A percentile compares a stretch with the other conserved stretches of the same genome.
These are phyloP conservation scores for Claviceps sp. DNA, from an alignment of 2,329 filamentous ascomycete species.

Conservation along the genomic window DNA sequence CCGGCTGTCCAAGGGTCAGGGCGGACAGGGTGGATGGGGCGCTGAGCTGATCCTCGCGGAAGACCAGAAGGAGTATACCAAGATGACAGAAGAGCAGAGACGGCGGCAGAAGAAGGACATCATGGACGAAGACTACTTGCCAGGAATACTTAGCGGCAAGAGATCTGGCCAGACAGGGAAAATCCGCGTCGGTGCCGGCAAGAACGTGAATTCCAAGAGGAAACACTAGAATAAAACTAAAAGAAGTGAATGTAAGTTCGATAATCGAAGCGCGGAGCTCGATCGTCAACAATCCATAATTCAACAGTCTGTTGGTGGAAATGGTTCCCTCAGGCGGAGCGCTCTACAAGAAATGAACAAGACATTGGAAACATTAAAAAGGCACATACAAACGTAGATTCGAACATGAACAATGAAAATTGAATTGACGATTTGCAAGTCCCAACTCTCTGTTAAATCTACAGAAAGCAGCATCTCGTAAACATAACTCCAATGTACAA, in stretches of 20 bases:
- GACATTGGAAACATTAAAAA: too few species aligned
- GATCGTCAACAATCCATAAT: too few species aligned
- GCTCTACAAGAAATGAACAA: too few species aligned
- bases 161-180: conserved; percentile 50
- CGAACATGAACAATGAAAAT: too few species aligned
- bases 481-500: too few species aligned
- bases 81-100: conserved; percentile 48
- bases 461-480: too few species aligned
- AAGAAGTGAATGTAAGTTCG: neutral
- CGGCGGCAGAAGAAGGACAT: conserved; percentile 62
- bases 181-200: conserved; percentile 72
- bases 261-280: neutral
- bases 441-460: too few species aligned
- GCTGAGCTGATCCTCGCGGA: conserved; percentile 72
- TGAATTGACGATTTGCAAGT: too few species aligned
- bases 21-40: conserved; percentile 82
- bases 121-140: conserved; percentile 92
- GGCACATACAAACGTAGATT: too few species aligned
- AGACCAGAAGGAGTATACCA: conserved; percentile 86
- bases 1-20: conserved; percentile 52
- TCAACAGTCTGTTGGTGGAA: too few species aligned
- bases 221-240: conserved; percentile 23
- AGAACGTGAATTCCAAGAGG: conserved; percentile 72
- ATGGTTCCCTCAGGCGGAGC: too few species aligned
- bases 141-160: conserved; percentile 70